A percentile compares a stretch with the other conserved stretches of the same genome.
These are phyloP conservation scores for Pleurozium schreberi DNA, from an alignment of 225 moss, liverwort and hornwort genomes.

Conservation along the genomic window DNA sequence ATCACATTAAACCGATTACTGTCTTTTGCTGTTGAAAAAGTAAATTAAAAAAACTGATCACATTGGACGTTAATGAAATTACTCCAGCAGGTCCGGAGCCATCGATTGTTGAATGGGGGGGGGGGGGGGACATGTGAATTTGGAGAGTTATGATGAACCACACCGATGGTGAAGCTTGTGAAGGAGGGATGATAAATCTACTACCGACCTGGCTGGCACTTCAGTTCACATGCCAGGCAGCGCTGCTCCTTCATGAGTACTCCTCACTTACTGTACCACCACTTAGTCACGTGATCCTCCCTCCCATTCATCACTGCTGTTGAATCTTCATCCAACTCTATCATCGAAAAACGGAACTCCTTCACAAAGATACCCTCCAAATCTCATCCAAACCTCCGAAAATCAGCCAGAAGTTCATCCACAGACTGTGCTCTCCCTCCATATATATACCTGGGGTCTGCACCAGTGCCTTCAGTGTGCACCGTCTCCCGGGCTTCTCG, in stretches of 20 bases:
- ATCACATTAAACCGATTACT: background rate
- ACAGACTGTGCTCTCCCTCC: background rate
- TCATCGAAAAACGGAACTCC: background rate
- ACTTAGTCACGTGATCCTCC: constrained; percentile 18
- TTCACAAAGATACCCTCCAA: background rate
- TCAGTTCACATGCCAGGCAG: background rate
- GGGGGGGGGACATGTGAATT: constrained; percentile 13
- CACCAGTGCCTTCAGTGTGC: background rate
- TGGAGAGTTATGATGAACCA: constrained; percentile 15
- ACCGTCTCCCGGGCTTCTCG: background rate
- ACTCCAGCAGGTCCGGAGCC: background rate
- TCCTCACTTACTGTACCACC: background rate
- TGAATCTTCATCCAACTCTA: background rate
- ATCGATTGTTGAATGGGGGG: background rate
- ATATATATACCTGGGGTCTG: background rate
- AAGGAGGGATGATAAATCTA: constrained; percentile 25
- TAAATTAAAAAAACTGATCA: too few species aligned
- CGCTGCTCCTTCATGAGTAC: constrained; percentile 4
- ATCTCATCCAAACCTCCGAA: background rate
- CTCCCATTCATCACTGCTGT: constrained; percentile 13
- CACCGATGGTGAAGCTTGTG: constrained; percentile 29
- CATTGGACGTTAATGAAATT: background rate
- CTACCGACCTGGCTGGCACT: too few species aligned
- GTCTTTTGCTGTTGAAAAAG: background rate
- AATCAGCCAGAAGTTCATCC: background rate